These are phyloP conservation scores for Saccharomycodes ludwigii DNA, from an alignment of 805 yeast genomes.

Conservation along the genomic window DNA sequence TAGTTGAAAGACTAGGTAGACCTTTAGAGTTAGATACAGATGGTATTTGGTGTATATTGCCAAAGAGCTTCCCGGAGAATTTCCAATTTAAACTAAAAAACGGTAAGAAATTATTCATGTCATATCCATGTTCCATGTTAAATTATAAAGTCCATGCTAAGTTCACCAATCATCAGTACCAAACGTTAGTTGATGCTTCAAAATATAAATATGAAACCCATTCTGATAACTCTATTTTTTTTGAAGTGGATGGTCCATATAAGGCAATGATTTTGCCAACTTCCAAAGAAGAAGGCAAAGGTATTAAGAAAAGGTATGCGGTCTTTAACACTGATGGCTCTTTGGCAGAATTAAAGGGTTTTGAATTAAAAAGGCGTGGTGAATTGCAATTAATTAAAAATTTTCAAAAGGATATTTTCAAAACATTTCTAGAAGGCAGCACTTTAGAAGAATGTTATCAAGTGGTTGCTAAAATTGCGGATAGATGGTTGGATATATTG, in stretches of 20 bases:
- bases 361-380: constrained; percentile 93
- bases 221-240: constrained; percentile 89
- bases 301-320: constrained; percentile 91
- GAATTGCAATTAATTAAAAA: constrained; percentile 87
- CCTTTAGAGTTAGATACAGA: constrained; percentile 96
- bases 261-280: constrained; percentile 96
- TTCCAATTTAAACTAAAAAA: constrained; percentile 55
- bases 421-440: constrained; percentile 77
- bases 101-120: constrained; percentile 66
- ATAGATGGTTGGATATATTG: constrained; percentile 89
- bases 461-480: constrained; percentile 86
- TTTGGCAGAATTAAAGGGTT: constrained; percentile 90
- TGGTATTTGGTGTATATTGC: constrained; percentile 98
- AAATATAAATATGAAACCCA: constrained; percentile 58
- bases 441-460: constrained; percentile 69
- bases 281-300: constrained; percentile 94
- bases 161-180: constrained; percentile 92
- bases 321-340: constrained; percentile 93
- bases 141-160: constrained; percentile 83
- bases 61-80: constrained; percentile 87
- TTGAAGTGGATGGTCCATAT: constrained; percentile 98
- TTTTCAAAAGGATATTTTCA: constrained; percentile 90
- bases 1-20: constrained; percentile 88
- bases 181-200: constrained; percentile 63
- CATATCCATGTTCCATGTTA: constrained; percentile 94